These are phyloP conservation scores for Tetrahymena elliotti DNA, from an alignment of 73 alveolate genomes.

Conservation along the genomic window DNA sequence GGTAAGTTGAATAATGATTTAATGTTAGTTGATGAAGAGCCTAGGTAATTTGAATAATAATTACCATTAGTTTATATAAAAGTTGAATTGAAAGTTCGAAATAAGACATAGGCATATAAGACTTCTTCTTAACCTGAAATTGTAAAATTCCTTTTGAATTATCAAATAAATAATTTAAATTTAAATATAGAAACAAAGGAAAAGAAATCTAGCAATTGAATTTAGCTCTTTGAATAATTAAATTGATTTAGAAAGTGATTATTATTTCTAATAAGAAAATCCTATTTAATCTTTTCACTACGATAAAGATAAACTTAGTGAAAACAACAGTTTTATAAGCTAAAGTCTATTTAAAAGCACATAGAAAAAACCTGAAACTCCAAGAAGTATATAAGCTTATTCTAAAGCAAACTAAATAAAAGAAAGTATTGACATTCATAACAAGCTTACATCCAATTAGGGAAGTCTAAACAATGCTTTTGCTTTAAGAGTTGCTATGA, in stretches of 20 bases:
- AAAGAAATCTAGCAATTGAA: neutral
- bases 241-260: neutral
- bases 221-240: neutral
- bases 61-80: neutral
- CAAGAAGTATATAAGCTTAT: neutral
- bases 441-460: neutral
- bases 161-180: neutral
- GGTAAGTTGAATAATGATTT: neutral
- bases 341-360: neutral
- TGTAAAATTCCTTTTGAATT: neutral
- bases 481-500: neutral
- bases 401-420: neutral
- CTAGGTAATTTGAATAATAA: neutral
- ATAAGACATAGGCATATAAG: neutral
- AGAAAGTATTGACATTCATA: neutral
- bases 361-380: neutral
- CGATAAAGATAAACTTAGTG: neutral
- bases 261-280: neutral
- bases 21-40: neutral
- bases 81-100: neutral
- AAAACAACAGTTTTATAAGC: neutral
- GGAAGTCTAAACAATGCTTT: neutral
- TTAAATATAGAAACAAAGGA: neutral
- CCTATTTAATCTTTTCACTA: neutral
- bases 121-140: neutral